Conservation (phyloP, 2,329 filamentous ascomycete genomes). For the Colletotrichum caudatum region DNA sequence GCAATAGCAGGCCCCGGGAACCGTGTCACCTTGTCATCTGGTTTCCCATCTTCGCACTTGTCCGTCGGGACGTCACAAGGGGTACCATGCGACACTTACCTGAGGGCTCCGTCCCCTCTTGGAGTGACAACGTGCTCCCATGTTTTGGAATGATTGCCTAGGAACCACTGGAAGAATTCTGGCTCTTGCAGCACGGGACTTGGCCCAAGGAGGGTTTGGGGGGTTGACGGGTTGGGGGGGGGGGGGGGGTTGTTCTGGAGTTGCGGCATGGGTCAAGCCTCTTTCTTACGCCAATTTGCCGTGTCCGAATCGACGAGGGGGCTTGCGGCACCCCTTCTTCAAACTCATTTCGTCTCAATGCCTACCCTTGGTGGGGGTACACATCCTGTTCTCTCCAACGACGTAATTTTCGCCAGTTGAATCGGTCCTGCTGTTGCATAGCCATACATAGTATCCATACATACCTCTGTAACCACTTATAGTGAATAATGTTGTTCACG, state of each 20-base stretch:
- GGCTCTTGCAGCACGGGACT: not conserved
- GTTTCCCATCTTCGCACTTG: slow-evolving; percentile 18
- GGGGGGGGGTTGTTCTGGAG: slow-evolving; percentile 9
- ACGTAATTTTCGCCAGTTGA: not conserved
- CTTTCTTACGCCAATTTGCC: slow-evolving; percentile 24
- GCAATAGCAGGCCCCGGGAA: slow-evolving; percentile 4
- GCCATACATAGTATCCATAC: not conserved
- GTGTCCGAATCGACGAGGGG: slow-evolving; percentile 35
- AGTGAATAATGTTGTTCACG: not conserved
- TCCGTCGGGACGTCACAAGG: slow-evolving; percentile 21
- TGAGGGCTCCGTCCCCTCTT: slow-evolving; percentile 15
- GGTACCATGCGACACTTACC: slow-evolving; percentile 21
- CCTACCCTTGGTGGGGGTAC: slow-evolving; percentile 11
- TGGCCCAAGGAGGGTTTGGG: slow-evolving; percentile 8
- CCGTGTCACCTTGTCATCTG: slow-evolving; percentile 11
- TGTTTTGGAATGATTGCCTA: not conserved
- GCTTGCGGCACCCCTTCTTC: slow-evolving; percentile 24
- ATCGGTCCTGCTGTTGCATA: not conserved
- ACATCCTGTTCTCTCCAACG: slow-evolving; percentile 15
- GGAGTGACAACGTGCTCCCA: slow-evolving; percentile 3
- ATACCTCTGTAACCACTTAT: not conserved
- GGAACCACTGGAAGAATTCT: slow-evolving; percentile 10
- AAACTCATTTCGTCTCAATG: slow-evolving; percentile 37
- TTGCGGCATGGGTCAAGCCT: slow-evolving; percentile 36
- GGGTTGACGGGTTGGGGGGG: too few relatives aligned